Base-by-base conservation (phyloP, 768 basidiomycete species). In the Boletus sp. region DNA sequence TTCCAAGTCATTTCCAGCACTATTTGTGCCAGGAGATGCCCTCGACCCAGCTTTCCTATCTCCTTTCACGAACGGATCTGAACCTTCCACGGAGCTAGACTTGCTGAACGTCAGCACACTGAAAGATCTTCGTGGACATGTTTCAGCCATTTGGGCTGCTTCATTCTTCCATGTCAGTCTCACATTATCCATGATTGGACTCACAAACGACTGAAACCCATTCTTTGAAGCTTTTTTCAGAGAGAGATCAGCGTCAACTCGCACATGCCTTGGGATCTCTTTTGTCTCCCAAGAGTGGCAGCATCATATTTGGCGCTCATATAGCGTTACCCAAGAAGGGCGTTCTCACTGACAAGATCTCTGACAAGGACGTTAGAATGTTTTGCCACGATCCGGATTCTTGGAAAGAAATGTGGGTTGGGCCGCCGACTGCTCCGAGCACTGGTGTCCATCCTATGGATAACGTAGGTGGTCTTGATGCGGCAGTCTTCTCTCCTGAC, bases 11-110 rank as follows among this genome's bases (percentile, higher is more conserved):
- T 87, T 83, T 67, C 81, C 83, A 2, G 81, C 76, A 0, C 66
- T 72, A 0, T 88, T 89, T 64, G 52, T 88, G 15, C 68, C 75
- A 12, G 87, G 86, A 1, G 78, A 89, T 57, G 75, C 69, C 0
- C 79, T 88, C 47, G 76, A 85, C 56, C 69, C 77, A 8, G 56
- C 60, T 4, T 72, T 80, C 50, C 74, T 86, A 20, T 62, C 64
- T 7, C 73, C 75, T 7, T 62, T 62, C 1, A 56, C 67, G 7
- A 14, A 28, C 5, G 39, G 18, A 50, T 63, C 66, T 42, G 66
- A 70, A 44, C 62, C 64, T 30, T 24, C 45, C 9, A 50, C 50
- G 1, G 29, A 41, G 7, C 73, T 73, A 0, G 60, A 61, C 48
- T 42, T 81, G 42, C 29, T 58, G 5, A 58, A 67, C 2, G 55